Base-by-base conservation (phyloP, 768 basidiomycete species). In the Kwoniella sp. region DNA sequence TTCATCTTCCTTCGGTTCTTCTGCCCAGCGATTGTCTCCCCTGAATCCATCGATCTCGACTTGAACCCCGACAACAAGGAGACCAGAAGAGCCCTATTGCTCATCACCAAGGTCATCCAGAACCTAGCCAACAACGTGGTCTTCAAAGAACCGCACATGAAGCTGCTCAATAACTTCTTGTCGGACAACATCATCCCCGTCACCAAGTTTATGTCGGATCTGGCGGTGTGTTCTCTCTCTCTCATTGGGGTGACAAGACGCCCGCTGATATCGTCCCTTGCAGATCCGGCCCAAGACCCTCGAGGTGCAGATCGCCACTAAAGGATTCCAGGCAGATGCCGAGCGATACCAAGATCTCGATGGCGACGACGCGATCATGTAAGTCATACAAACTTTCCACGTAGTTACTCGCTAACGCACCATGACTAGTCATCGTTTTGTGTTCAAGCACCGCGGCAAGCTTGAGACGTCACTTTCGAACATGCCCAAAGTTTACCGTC, bases 1-100 rank as follows among this genome's bases (percentile, higher is more conserved):
- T 65, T 96, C 82, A 88, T 97, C 64, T 96, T 97, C 76, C 82
- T 97, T 47, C 85, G 93, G 86, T 95, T 95, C 78, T 91, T 95
- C 63, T 91, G 89, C 37, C 94, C 94, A 40, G 90, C 92, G 0
- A 86, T 97, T 29, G 90, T 94, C 8, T 83, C 90, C 0, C 93
- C 93, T 0, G 90, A 91, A 71, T 86, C 82, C 10, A 86, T 96
- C 19, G 94, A 96, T 70, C 83, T 96, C 40, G 88, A 91, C 65
- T 73, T 91, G 0, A 63, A 70, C 1, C 89, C 90, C 0, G 88
- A 88, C 37, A 83, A 85, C 37, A 81, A 83, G 44, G 83, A 85
- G 27, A 83, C 90, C 56, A 88, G 90, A 19, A 86, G 89, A 46
- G 92, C 90, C 19, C 82, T 95, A 15, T 88, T 90, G 84, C 82